These are phyloP conservation scores for Bolboschoenoplectus hybrid DNA, from an alignment of 202 grass and related monocot genomes.

Conservation along the genomic window DNA sequence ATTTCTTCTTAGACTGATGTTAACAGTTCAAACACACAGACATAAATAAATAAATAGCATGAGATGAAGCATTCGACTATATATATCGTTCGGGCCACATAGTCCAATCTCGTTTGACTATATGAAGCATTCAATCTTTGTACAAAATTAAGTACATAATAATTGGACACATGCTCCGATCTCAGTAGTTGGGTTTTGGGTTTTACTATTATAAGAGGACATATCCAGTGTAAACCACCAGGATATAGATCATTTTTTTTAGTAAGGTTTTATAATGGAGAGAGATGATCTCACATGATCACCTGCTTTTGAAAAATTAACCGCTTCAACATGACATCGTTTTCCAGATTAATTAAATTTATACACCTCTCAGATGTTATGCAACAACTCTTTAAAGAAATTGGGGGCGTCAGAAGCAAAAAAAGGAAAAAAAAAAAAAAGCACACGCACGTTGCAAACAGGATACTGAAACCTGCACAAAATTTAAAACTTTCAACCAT, in stretches of 20 bases:
- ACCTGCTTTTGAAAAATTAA: conserved; percentile 23
- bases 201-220: not conserved
- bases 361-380: not conserved
- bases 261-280: not conserved
- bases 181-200: not conserved
- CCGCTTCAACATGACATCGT: not conserved
- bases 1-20: not conserved
- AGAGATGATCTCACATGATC: conserved; percentile 21
- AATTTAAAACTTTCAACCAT: not conserved
- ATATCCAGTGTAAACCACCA: not conserved
- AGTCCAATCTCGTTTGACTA: too few species aligned
- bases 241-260: not conserved
- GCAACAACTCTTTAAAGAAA: conserved; percentile 22
- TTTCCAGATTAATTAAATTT: not conserved
- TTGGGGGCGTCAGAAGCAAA: not conserved
- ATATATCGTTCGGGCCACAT: not conserved
- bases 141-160: not conserved
- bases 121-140: not conserved
- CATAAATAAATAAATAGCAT: not conserved
- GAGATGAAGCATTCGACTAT: not conserved
- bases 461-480: not conserved
- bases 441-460: not conserved
- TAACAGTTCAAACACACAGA: not conserved
- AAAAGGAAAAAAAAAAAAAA: not conserved
- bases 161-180: not conserved